Percentiles rank a stretch among this genome's conserved stretches.
Evolutionary conservation across 2,329 filamentous ascomycete species (phyloP).

Genomic region (Epichloe uncinata): DNA sequence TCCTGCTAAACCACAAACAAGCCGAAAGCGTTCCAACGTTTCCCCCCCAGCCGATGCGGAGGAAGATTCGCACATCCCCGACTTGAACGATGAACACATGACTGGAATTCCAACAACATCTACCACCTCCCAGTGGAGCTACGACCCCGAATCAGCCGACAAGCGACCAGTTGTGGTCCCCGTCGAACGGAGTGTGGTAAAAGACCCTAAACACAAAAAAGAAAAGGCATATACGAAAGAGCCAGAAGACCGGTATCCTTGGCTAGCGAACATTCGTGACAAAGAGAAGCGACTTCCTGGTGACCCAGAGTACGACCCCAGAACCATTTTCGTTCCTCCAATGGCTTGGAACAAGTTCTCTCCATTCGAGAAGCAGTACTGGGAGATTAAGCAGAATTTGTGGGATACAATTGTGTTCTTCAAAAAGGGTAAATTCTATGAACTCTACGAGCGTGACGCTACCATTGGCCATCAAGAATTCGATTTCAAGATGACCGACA

Average conservation of each 20-base stretch:
- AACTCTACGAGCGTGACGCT: slow-evolving; percentile 95
- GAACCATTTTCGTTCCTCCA: slow-evolving; percentile 82
- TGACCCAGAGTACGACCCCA: slow-evolving; percentile 81
- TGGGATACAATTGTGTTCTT: slow-evolving; percentile 98
- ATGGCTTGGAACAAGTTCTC: slow-evolving; percentile 72
- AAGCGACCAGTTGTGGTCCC: slow-evolving; percentile 23
- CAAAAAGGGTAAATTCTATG: slow-evolving; percentile 99
- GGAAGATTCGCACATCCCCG: slow-evolving; percentile 27
- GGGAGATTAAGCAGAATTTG: slow-evolving; percentile 97
- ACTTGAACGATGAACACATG: slow-evolving; percentile 41
- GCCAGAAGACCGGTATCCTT: slow-evolving; percentile 75
- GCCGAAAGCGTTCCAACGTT: slow-evolving; percentile 52
- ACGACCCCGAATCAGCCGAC: slow-evolving; percentile 35
- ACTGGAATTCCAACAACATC: slow-evolving; percentile 48
- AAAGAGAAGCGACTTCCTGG: slow-evolving; percentile 66
- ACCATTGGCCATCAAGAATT: slow-evolving; percentile 94
- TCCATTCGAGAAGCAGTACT: slow-evolving; percentile 95
- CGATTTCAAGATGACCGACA: slow-evolving; percentile 91
- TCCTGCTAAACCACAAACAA: slow-evolving; percentile 33
- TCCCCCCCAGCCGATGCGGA: slow-evolving; percentile 22
- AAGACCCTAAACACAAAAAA: slow-evolving; percentile 32
- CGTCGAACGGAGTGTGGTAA: slow-evolving; percentile 13
- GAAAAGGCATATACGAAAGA: slow-evolving; percentile 69
- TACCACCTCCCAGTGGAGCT: slow-evolving; percentile 72
- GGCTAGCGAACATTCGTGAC: slow-evolving; percentile 77